Base-by-base conservation (phyloP, 345 rosid genomes). In the Hevea brasiliensis region DNA sequence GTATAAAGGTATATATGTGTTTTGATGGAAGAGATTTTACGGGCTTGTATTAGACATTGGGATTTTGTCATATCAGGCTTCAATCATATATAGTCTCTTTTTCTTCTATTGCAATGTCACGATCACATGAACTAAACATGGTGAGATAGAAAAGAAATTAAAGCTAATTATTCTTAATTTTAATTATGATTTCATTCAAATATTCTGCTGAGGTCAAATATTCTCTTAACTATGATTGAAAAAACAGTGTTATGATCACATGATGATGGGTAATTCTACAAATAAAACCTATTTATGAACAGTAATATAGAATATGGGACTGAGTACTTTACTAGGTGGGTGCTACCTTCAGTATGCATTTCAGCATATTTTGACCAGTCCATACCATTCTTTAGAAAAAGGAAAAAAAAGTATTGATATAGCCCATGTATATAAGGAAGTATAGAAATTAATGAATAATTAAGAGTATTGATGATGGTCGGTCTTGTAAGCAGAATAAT, bases 171-270 rank as follows among this genome's bases (percentile, higher is more conserved):
- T 12, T 32, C 37, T 27, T 72, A 37, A 32, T 44, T 37, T 27
- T 54, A 37, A 26, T 18, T 56, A 26, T 45, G 9, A 57, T 11
- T 67, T 44, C 18, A 53, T 27, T 61, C 54, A 61, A 67, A 74
- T 59, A 60, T 74, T 74, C 32, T 74, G 45, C 27, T 37, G 24
- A 27, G 67, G 71, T 73, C 76, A 65, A 20, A 73, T 73, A 65
- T 65, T 51, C 67, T 41, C 47, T 37, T 62, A 50, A 47, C 61
- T 63, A 32, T 65, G 69, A 62, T 63, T 63, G 59, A 65, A 56
- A n/a, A 42, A 42, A 4, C 14, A 6, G 29, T 64, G n/a, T 18
- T 27, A 42, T 63, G 51, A 10, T 64, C 70, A 73, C 76, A 65
- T 54, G 70, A 70, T 12, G 45, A 64, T 54, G 29, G 45, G 74